Evolutionary conservation across 2,329 filamentous ascomycete species (phyloP).

Genomic region (Colletotrichum sp.): DNA sequence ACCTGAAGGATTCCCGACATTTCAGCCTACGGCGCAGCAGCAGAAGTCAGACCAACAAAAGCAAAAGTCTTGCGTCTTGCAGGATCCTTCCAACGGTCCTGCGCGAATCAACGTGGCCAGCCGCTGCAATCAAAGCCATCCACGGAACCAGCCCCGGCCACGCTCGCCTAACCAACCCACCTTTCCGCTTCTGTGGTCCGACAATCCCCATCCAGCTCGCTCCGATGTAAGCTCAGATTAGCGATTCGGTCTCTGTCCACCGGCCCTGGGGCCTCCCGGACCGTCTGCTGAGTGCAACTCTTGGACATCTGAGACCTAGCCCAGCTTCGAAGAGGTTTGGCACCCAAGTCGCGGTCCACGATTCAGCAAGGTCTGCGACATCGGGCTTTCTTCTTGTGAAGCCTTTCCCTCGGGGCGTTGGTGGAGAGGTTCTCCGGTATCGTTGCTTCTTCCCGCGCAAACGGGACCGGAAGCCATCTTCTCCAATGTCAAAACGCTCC

Average conservation of each 20-base stretch:
- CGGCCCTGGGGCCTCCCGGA: background rate
- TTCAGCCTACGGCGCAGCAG: background rate
- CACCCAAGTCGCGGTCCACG: background rate
- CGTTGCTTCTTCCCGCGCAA: background rate
- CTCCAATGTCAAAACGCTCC: background rate
- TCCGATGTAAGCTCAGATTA: background rate
- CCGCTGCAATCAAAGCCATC: background rate
- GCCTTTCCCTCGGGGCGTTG: background rate
- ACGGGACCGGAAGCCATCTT: background rate
- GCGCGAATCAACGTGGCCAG: background rate
- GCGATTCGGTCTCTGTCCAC: background rate
- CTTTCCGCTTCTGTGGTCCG: background rate
- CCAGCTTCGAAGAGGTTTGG: background rate
- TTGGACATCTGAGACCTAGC: background rate
- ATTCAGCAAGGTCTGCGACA: background rate
- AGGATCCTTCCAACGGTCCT: background rate
- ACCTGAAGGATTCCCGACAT: constrained; percentile 6
- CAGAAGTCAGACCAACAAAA: background rate
- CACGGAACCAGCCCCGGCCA: background rate
- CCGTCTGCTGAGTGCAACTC: background rate
- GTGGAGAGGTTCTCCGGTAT: background rate
- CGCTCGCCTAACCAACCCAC: background rate
- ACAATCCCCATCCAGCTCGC: background rate
- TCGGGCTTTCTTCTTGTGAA: background rate
- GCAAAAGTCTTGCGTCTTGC: background rate